Evolutionary conservation across 108 stramenopile species (phyloP), one percentile per base, ranked within the genome.

Genomic region (Nitzschia inconspicua): DNA sequence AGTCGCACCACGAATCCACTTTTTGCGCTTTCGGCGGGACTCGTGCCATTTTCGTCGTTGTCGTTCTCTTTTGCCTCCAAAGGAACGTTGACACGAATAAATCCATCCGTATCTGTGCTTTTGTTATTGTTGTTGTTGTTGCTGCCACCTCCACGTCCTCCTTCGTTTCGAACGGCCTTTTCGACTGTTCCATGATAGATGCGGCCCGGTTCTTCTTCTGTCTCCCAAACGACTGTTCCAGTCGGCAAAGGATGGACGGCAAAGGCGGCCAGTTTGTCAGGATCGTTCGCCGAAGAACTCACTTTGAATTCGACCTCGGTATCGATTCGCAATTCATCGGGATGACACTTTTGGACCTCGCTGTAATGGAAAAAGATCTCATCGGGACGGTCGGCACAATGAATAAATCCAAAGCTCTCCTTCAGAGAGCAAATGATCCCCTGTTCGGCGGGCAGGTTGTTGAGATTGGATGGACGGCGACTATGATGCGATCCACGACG

Each of bases 361-460:
- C 75, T 73, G 56, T 78, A 86, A 57, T 89, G 88, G 54, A 89
- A 89, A 67, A 89, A 89, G 16, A 89, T 44, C 58, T 86, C 81
- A n/a, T 63, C 60, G 1, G 75, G 76, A n/a, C 88, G 88, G 64
- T 83, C 77, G 44, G 88, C 88, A 50, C 85, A 89, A 40, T 77
- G 69, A 39, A 89, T 89, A 46, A 89, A 89, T 22, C 88, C 88
- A 67, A 86, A 89, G 40, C 69, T 64, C 28, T 89, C 88, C 13
- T 72, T 61, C 19, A 89, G 65, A 14, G 64, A 58, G 56, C 79
- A 80, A 42, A 89, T 72, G 9, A 69, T 50, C 10, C 88, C 88
- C 46, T 84, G 82, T 62, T 88, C 86, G 20, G 70, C n/a, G 1
- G 86, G 85, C 43, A 82, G 42, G 18, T 41, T 31, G 28, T 41